Percentiles rank a stretch among this genome's conserved stretches.
Conservation (phyloP, 768 basidiomycete species). For the Wakefieldia striispora region DNA sequence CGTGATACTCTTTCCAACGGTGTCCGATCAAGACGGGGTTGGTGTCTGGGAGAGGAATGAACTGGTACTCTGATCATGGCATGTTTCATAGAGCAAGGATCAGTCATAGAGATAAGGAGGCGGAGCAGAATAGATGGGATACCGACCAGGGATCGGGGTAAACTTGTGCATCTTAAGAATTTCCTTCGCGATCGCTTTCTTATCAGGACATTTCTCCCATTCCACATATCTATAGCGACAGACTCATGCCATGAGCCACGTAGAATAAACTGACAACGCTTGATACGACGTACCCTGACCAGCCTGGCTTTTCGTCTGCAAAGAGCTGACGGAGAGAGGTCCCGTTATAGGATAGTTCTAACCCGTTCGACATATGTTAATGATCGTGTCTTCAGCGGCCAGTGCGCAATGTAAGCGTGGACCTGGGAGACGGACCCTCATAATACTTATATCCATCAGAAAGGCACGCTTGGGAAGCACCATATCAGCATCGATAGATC, state of each 20-base stretch:
- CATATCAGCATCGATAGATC: too few relatives aligned
- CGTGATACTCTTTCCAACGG: slow-evolving; percentile 55
- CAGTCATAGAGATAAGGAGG: too few relatives aligned
- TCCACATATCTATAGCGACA: slow-evolving; percentile 8
- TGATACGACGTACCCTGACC: slow-evolving; percentile 9
- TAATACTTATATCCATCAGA: too few relatives aligned
- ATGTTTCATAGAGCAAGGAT: too few relatives aligned
- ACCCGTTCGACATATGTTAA: neutral
- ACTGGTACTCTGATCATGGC: slow-evolving; percentile 42
- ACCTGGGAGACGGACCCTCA: neutral
- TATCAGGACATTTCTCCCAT: slow-evolving; percentile 15
- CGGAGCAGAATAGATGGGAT: too few relatives aligned
- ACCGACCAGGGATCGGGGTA: slow-evolving; percentile 11
- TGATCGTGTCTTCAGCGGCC: neutral
- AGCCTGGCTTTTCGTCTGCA: slow-evolving; percentile 14
- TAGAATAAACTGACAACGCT: too few relatives aligned
- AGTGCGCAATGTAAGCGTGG: too few relatives aligned
- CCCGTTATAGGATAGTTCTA: neutral
- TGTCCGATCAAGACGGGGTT: slow-evolving; percentile 50
- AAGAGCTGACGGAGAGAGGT: slow-evolving; percentile 1
- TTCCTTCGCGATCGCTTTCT: slow-evolving; percentile 9
- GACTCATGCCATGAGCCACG: neutral
- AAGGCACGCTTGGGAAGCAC: too few relatives aligned
- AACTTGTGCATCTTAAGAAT: slow-evolving; percentile 13
- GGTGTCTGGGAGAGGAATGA: slow-evolving; percentile 46